These are phyloP conservation scores for Mycena crocata DNA, from an alignment of 768 basidiomycete species.

Conservation along the genomic window DNA sequence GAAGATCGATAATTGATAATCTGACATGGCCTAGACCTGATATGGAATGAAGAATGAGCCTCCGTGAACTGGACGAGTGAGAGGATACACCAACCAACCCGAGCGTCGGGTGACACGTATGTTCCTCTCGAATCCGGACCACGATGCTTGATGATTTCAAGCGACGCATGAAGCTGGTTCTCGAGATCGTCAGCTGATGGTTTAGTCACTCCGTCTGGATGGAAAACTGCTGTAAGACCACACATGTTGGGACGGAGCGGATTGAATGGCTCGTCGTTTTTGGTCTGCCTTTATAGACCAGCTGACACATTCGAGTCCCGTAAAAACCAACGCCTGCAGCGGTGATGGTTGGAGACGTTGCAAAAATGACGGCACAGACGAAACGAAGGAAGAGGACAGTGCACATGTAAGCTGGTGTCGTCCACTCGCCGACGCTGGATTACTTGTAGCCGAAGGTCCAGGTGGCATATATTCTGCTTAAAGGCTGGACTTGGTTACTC, in stretches of 20 bases:
- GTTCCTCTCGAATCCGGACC: constrained; percentile 32
- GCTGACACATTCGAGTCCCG: no score
- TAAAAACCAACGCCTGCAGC: no score
- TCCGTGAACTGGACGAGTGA: no score
- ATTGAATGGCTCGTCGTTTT: no score
- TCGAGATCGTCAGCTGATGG: constrained; percentile 8
- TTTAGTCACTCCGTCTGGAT: constrained; percentile 10
- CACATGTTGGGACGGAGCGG: constrained; percentile 31
- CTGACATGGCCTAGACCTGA: constrained; percentile 33
- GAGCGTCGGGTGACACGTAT: constrained; percentile 28
- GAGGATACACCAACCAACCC: constrained; percentile 27
- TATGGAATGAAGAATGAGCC: neutral
- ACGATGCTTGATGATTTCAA: constrained; percentile 29
- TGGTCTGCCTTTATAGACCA: no score
- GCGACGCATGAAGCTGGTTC: constrained; percentile 8
- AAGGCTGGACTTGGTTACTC: neutral
- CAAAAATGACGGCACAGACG: no score
- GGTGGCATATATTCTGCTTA: neutral
- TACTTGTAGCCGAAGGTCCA: no score
- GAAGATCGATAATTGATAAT: constrained; percentile 33
- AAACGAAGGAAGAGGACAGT: no score
- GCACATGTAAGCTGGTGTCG: no score
- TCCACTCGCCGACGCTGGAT: neutral
- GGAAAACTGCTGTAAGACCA: constrained; percentile 26
- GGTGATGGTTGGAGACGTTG: no score